Base-by-base conservation (phyloP, 805 yeast genomes). In the Myxozyma vanderwaltii region DNA sequence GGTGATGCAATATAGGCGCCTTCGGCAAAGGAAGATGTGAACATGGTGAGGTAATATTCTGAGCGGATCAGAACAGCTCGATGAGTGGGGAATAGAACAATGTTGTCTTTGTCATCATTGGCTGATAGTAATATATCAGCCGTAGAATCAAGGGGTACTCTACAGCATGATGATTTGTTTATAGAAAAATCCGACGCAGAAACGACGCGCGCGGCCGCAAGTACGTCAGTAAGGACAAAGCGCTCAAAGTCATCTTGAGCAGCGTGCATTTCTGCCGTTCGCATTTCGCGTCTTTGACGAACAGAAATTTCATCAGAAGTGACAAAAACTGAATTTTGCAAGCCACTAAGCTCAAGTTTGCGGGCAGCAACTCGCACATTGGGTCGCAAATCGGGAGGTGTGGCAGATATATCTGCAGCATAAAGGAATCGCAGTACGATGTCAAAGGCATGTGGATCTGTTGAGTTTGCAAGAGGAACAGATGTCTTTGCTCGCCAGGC, bases 31-130 rank as follows among this genome's bases (percentile, higher is more conserved):
- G 77, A 70, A 1, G 88, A 83, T 8, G 75, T 70, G 68, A 88
- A 83, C 85, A 87, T 80, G 1, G 83, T 78, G 52, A 78, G 81
- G 67, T 82, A 88, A 70, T 85, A 88, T 45, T 82, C 86, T 2
- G 88, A 81, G 41, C 91, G 73, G 4, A 79, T 71, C 24, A 88
- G 69, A 50, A 88, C 79, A 0, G 88, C 78, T 43, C 84, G 76
- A 70, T 88, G 88, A 4, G 79, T 83, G 0, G 92, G 91, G 67
- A 82, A 87, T 58, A 76, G 77, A n/a, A 44, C 29, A 19, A 35
- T 35, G 19, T 39, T 21, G 27, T 53, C 40, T 7, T 41, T 44
- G n/a, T 44, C 59, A 19, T 58, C 52, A 17, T 63, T 57, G 23
- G 65, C 59, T 3, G 38, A 33, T 5, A 56, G 48, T 7, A 63